Evolutionary conservation across 75 land plant genomes (phyloP), one percentile per base, ranked within the genome.

Genomic region (Cryptomeria japonica): DNA sequence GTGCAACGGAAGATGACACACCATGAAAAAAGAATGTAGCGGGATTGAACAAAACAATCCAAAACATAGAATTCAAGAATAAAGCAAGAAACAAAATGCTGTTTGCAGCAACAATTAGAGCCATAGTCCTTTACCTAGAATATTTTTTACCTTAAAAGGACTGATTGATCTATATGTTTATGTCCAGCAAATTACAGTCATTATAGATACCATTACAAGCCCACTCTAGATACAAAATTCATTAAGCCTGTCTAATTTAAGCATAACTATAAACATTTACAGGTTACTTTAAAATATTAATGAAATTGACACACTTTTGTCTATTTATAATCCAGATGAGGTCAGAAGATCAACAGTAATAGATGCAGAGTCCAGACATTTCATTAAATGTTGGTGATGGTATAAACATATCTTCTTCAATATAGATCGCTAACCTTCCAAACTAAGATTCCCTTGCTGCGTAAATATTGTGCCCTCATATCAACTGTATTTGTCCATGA

Each of bases 401-500:
- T 34, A 73, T 73, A 73, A 73, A 10, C 77, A 73, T 34, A 73
- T 73, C 34, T 73, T 73, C 77, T 73, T 73, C 37, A 13, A 32
- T 11, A 75, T 75, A 75, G 77, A 44, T 88, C 47, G 85, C 92
- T 84, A 68, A 98, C 99, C 99, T 95, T 98, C 96, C 99, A 98
- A 1, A 97, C 97, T 83, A 98, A 89, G 72, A 98, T 93, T 41
- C 99, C 99, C 83, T 93, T 96, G 91, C 94, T 98, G 77, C 99
- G 41, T 25, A 98, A 88, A 88, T 93, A 98, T 88, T 98, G 99
- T 1, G 99, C 99, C 87, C 99, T 94, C 99, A 98, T 97, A 89
- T 98, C 99, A 84, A 98, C 99, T 28, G 97, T 97, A 84, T 95
- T 96, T 80, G 93, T 88, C 99, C 99, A 98, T n/a, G 99, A 96